phyloP scores from a whole-genome alignment of 1,284 basidiomycete species.

The Lentinula novae-zelandiae region DNA sequence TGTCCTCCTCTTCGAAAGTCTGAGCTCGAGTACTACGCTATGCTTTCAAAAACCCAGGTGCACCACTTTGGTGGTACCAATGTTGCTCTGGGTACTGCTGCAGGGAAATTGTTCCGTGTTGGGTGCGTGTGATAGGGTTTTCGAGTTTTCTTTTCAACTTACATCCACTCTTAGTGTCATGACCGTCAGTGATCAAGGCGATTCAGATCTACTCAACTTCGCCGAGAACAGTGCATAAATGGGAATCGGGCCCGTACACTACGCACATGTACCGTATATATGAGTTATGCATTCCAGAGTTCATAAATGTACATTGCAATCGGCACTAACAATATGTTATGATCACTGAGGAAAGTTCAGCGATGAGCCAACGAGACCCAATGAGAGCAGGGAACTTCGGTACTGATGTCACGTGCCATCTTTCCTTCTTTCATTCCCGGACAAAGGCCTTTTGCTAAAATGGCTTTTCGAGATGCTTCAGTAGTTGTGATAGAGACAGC shows the following conservation, averaged over 20 bases:
- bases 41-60: slow-evolving; percentile 96
- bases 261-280: not conserved
- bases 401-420: not conserved
- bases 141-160: not conserved
- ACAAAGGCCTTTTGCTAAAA: slow-evolving; percentile 16
- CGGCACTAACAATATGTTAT: no score
- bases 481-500: slow-evolving; percentile 81
- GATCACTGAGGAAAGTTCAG: no score
- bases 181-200: slow-evolving; percentile 95
- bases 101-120: slow-evolving; percentile 99
- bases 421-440: not conserved
- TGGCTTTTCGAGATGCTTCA: slow-evolving; percentile 77
- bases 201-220: slow-evolving; percentile 88
- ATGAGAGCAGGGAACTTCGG: no score
- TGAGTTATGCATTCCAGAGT: not conserved
- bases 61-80: slow-evolving; percentile 98
- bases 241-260: slow-evolving; percentile 6
- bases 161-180: slow-evolving; percentile 66
- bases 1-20: slow-evolving; percentile 99
- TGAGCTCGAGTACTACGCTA: slow-evolving; percentile 99
- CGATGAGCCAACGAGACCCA: no score
- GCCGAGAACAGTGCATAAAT: slow-evolving; percentile 54
- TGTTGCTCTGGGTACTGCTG: slow-evolving; percentile 97
- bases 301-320: no score
- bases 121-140: slow-evolving; percentile 56